Percentiles rank a stretch among this genome's conserved stretches.
Conservation (phyloP, 192 early-diverging fungal genomes). For the Endogone sp. region DNA sequence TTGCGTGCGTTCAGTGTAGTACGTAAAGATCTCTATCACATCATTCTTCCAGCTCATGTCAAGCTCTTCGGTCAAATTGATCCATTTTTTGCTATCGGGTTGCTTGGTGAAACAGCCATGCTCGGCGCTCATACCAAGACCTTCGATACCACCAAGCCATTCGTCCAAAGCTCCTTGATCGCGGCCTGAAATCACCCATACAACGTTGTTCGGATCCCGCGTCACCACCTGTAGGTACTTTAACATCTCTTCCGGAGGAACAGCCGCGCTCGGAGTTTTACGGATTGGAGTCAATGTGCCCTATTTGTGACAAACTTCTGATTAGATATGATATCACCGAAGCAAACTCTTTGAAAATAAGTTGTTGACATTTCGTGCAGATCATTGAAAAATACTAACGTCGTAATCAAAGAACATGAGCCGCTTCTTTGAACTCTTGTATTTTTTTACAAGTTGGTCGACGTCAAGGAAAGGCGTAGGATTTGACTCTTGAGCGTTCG, state of each 20-base stretch:
- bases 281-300: constrained; percentile 92
- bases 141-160: constrained; percentile 75
- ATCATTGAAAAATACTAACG: not conserved
- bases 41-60: constrained; percentile 95
- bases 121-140: constrained; percentile 86
- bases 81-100: constrained; percentile 70
- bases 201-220: constrained; percentile 75
- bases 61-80: constrained; percentile 64
- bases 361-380: too few relatives aligned
- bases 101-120: constrained; percentile 93
- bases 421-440: constrained; percentile 60
- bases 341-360: too few relatives aligned
- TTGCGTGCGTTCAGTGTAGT: constrained; percentile 93
- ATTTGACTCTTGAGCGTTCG: constrained; percentile 37
- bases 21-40: constrained; percentile 89
- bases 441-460: constrained; percentile 33
- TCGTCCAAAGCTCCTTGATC: constrained; percentile 80
- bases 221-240: constrained; percentile 61
- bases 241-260: constrained; percentile 83
- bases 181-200: constrained; percentile 91
- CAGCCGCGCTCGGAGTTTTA: constrained; percentile 76
- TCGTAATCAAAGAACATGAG: constrained; percentile 61
- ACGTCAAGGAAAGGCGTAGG: constrained; percentile 40
- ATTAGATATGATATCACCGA: too few relatives aligned
- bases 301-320: constrained; percentile 30